phyloP scores from a whole-genome alignment of 805 yeast species.

The Sungouiella blattae region DNA sequence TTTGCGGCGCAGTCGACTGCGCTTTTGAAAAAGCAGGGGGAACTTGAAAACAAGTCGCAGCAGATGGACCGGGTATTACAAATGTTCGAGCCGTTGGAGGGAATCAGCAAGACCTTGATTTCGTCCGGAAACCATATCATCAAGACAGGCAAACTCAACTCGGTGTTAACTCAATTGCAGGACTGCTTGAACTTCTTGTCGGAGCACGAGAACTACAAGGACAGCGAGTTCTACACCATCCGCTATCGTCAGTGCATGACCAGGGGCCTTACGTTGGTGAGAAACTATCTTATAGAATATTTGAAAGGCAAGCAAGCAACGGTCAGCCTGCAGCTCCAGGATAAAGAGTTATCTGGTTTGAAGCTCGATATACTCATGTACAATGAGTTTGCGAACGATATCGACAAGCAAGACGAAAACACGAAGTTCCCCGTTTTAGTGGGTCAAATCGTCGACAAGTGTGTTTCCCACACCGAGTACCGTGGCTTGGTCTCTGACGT shows the following conservation, averaged over 20 bases:
- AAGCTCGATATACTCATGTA: constrained; percentile 15
- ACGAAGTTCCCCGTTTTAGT: constrained; percentile 11
- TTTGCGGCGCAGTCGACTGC: constrained; percentile 57
- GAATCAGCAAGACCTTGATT: constrained; percentile 64
- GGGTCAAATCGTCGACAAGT: constrained; percentile 11
- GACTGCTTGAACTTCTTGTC: constrained; percentile 60
- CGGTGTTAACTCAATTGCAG: constrained; percentile 56
- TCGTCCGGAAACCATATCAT: constrained; percentile 66
- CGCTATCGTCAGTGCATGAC: constrained; percentile 82
- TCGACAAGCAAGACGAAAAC: constrained; percentile 13
- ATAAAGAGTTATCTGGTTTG: constrained; percentile 5
- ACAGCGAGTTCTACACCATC: constrained; percentile 62
- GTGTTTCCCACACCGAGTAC: constrained; percentile 47
- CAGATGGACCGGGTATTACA: constrained; percentile 49
- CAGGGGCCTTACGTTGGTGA: constrained; percentile 70
- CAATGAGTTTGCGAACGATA: constrained; percentile 13
- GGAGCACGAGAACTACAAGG: constrained; percentile 53
- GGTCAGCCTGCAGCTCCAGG: constrained; percentile 5
- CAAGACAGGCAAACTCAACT: constrained; percentile 30
- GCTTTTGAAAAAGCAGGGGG: constrained; percentile 45
- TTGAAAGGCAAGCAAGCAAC: constrained; percentile 22
- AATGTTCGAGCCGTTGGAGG: constrained; percentile 68
- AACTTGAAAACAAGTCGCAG: constrained; percentile 37
- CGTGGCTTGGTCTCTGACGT: constrained; percentile 67
- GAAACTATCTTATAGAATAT: constrained; percentile 57